Evolutionary conservation across 306 rosid genomes (phyloP).

Genomic region (Alnus rubra): DNA sequence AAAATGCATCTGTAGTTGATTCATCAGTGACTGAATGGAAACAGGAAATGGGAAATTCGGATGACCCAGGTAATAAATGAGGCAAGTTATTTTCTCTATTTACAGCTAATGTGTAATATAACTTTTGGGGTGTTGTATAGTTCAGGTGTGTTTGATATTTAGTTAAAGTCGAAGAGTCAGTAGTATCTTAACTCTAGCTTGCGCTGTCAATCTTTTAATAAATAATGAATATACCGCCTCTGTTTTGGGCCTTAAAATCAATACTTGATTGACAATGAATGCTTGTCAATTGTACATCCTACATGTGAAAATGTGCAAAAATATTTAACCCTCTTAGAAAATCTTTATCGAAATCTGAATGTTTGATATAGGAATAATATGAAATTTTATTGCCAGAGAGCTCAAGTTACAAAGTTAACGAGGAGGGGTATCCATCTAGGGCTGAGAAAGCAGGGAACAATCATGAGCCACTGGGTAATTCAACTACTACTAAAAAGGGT

Average conservation of each 20-base stretch:
- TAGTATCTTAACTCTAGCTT: background rate
- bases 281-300: conserved; percentile 1
- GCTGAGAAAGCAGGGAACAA: conserved; percentile 40
- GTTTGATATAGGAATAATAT: conserved; percentile 17
- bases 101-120: background rate
- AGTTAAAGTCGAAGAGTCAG: background rate
- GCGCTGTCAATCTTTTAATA: background rate
- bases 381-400: conserved; percentile 51
- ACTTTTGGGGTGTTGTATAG: background rate
- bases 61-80: conserved; percentile 53
- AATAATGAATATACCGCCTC: background rate
- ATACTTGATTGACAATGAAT: background rate
- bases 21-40: conserved; percentile 66
- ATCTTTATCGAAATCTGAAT: background rate
- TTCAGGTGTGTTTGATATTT: background rate
- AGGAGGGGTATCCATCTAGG: conserved; percentile 39
- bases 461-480: conserved; percentile 36
- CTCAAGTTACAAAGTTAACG: conserved; percentile 51
- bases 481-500: conserved; percentile 43
- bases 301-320: background rate
- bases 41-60: conserved; percentile 56
- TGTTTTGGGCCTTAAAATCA: background rate
- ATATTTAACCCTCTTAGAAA: background rate
- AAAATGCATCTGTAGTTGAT: conserved; percentile 68
- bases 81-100: conserved; percentile 5